phyloP scores from a whole-genome alignment of 176 grass and related monocot species.

The Pontederia crassipes region DNA sequence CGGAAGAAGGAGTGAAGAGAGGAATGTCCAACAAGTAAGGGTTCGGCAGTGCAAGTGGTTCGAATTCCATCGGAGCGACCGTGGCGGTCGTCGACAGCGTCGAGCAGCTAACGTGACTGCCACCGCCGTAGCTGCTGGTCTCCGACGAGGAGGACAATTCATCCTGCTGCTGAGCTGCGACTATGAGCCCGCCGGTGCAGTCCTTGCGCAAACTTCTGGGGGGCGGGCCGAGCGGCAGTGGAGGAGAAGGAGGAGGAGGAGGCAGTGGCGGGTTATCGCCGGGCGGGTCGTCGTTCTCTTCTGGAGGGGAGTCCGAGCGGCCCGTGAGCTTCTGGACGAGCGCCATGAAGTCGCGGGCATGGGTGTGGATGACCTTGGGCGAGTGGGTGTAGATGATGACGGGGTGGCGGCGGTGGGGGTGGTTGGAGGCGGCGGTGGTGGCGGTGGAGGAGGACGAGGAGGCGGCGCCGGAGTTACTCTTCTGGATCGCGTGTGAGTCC shows the following conservation, averaged over 20 bases:
- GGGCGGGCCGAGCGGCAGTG: background rate
- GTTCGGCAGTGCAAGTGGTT: background rate
- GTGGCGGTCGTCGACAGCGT: too few relatives aligned
- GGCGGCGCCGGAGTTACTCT: too few relatives aligned
- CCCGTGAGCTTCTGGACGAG: slow-evolving; percentile 73
- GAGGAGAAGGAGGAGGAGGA: background rate
- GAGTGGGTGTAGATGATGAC: slow-evolving; percentile 65
- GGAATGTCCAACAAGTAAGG: background rate
- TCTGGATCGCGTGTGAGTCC: background rate
- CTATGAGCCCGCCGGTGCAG: background rate
- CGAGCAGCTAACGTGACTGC: background rate
- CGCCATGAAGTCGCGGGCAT: slow-evolving; percentile 48
- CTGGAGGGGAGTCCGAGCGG: slow-evolving; percentile 11
- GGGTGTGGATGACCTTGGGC: slow-evolving; percentile 58
- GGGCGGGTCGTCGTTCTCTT: background rate
- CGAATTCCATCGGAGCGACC: background rate
- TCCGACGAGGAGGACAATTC: background rate
- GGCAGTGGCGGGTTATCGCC: background rate
- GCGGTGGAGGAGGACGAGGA: background rate
- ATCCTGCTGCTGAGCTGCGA: background rate
- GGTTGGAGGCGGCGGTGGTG: background rate
- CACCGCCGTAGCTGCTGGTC: background rate
- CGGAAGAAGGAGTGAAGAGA: background rate
- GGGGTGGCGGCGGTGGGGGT: slow-evolving; percentile 11
- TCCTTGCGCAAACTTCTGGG: too few relatives aligned